Percentiles rank a stretch among this genome's conserved stretches.
These are phyloP conservation scores for Globisporangium alternatum DNA, from an alignment of 352 stramenopile species.

Conservation along the genomic window DNA sequence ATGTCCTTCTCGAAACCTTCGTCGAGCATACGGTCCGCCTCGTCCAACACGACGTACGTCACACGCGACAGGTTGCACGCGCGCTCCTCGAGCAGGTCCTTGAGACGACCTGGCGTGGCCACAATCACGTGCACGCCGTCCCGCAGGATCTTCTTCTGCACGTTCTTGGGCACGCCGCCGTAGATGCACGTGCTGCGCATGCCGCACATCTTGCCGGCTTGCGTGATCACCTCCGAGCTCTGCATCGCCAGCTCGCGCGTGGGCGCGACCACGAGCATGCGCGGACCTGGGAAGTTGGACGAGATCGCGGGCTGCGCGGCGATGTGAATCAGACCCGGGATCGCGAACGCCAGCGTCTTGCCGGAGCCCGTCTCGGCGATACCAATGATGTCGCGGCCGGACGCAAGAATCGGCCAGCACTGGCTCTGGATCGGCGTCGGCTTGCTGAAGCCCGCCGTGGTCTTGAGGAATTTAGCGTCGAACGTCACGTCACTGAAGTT, in stretches of 20 bases:
- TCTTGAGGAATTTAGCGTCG: slow-evolving; percentile 87
- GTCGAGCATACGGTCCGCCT: slow-evolving; percentile 94
- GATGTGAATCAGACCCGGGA: slow-evolving; percentile 92
- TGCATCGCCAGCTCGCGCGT: slow-evolving; percentile 95
- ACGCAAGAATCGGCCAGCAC: slow-evolving; percentile 92
- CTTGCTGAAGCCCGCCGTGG: slow-evolving; percentile 85
- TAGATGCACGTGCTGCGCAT: slow-evolving; percentile 93
- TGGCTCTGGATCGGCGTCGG: slow-evolving; percentile 98
- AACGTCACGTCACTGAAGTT: slow-evolving; percentile 71
- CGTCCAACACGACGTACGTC: slow-evolving; percentile 94
- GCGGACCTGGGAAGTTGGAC: slow-evolving; percentile 58
- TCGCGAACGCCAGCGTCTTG: slow-evolving; percentile 96
- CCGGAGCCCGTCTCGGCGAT: slow-evolving; percentile 94
- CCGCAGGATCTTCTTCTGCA: slow-evolving; percentile 89
- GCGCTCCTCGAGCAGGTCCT: slow-evolving; percentile 87
- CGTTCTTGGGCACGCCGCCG: slow-evolving; percentile 93
- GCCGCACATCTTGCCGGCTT: slow-evolving; percentile 87
- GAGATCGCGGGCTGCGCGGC: slow-evolving; percentile 54
- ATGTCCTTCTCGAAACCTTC: slow-evolving; percentile 96
- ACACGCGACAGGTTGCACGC: slow-evolving; percentile 86
- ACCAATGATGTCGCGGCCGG: slow-evolving; percentile 86
- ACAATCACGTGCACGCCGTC: slow-evolving; percentile 92
- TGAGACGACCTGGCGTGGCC: slow-evolving; percentile 95
- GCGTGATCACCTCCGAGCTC: slow-evolving; percentile 88
- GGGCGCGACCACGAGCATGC: slow-evolving; percentile 93